These are phyloP conservation scores for Mycena capillaripes DNA, from an alignment of 768 basidiomycete genomes.

Conservation along the genomic window DNA sequence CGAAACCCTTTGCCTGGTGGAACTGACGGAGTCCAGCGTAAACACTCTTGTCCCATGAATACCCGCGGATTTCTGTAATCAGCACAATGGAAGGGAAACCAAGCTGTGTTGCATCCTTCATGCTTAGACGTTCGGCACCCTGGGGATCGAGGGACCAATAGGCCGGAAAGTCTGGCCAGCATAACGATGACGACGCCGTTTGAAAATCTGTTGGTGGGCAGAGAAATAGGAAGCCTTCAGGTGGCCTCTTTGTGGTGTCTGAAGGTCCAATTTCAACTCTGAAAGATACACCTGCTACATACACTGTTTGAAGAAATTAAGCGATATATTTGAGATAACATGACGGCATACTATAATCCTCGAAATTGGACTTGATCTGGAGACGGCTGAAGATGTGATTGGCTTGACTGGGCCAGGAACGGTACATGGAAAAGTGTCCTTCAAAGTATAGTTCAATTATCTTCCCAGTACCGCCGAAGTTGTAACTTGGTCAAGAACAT, in stretches of 20 bases:
- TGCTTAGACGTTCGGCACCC: too few relatives aligned
- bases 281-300: too few relatives aligned
- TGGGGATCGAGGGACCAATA: too few relatives aligned
- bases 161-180: too few relatives aligned
- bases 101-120: neutral
- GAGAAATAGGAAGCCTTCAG: neutral
- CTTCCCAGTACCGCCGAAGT: neutral
- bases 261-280: too few relatives aligned
- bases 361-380: neutral
- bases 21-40: too few relatives aligned
- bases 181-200: too few relatives aligned
- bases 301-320: neutral
- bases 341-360: neutral
- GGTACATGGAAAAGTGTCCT: neutral
- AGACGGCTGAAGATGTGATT: too few relatives aligned
- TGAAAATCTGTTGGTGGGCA: neutral
- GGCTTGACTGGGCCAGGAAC: neutral
- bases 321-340: neutral
- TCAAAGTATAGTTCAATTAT: neutral
- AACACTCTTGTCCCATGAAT: neutral
- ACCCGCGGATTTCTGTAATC: neutral
- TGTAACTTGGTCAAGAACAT: neutral
- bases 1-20: too few relatives aligned
- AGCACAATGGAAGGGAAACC: neutral
- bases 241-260: too few relatives aligned